Conservation (phyloP, 2,329 filamentous ascomycete species). For the Zalaria obscura region DNA sequence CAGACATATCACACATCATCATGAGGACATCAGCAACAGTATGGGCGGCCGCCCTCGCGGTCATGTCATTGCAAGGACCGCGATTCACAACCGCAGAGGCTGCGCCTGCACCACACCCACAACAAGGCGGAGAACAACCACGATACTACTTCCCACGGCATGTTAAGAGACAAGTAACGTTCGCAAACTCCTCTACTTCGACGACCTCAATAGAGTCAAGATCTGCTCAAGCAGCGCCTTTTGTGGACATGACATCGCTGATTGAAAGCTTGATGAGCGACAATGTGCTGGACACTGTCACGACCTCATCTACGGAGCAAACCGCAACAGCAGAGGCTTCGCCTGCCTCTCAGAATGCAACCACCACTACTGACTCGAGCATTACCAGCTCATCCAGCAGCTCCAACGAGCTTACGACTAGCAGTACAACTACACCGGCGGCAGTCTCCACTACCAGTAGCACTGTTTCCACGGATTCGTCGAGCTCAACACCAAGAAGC, state of each 20-base stretch:
- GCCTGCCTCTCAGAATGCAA: too few species aligned
- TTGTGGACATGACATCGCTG: background rate
- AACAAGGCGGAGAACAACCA: conserved; percentile 20
- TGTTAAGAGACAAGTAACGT: conserved; percentile 27
- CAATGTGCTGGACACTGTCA: background rate
- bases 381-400: too few species aligned
- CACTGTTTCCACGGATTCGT: background rate
- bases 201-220: conserved; percentile 2
- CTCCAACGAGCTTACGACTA: too few species aligned
- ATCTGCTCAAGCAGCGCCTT: background rate
- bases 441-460: conserved; percentile 3
- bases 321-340: too few species aligned
- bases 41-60: conserved; percentile 31
- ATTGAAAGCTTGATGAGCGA: background rate
- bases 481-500: background rate
- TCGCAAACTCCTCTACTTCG: conserved; percentile 9
- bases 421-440: background rate
- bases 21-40: conserved; percentile 31
- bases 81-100: conserved; percentile 32
- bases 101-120: conserved; percentile 28
- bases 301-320: too few species aligned
- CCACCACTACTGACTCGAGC: too few species aligned
- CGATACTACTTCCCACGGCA: conserved; percentile 35
- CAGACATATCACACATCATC: conserved; percentile 9
- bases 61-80: conserved; percentile 28